Evolutionary conservation across 345 rosid species (phyloP), one percentile per base, ranked within the genome.

Genomic region (Carallia brachiata): DNA sequence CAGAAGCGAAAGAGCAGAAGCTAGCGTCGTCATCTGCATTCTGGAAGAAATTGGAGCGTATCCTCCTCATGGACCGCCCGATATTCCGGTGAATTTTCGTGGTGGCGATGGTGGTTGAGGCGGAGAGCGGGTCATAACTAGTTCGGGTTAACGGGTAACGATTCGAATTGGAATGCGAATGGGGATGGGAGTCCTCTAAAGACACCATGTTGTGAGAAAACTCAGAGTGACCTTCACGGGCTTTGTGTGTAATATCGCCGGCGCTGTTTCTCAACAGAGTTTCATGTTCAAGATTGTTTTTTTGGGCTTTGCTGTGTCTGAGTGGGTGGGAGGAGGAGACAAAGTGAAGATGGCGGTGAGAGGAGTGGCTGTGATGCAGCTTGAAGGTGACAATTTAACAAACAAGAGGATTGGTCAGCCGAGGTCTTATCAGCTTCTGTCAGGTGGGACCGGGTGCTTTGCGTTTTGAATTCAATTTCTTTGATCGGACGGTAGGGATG

Each of bases 51-150:
- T 67, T 83, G 44, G 99, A 90, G 52, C 97, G 92, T 31, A 90
- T 74, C 0, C 98, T 95, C 3, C 99, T 86, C 99, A 92, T 95
- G 39, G 99, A 95, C 8, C 98, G 86, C 62, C 94, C 99, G 15
- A 77, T 53, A 57, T 79, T 82, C 47, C 97, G 96, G 79, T 75
- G 77, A 67, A 80, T 70, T 66, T 77, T 87, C 63, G 84, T 53
- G 70, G 79, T 23, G 23, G 23, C 23, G 23, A 23, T 23, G 23
- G 23, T 23, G 23, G 23, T 34, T 8, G 89, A 81, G 48, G 76
- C 79, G 0, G 84, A 83, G 0, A 81, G 58, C 0, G 85, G 73
- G 19, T 80, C 37, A 65, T 75, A 80, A 66, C 73, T 32, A 30
- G 39, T 80, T 17, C 87, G 76, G 13, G 85, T 34, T 28, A 87